These are phyloP conservation scores for Paramecium caudatum DNA, from an alignment of 73 alveolate genomes.

Conservation along the genomic window DNA sequence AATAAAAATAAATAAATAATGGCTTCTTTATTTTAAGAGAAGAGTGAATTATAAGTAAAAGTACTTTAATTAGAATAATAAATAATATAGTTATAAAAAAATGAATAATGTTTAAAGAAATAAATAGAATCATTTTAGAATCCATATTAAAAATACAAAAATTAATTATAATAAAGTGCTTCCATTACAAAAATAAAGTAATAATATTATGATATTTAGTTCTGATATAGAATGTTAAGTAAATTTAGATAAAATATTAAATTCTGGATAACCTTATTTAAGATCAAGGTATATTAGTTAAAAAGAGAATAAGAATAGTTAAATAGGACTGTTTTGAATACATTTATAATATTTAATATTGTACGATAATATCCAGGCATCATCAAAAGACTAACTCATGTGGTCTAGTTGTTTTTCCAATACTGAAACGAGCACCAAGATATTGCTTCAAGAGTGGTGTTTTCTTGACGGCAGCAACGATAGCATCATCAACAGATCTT, in stretches of 20 bases:
- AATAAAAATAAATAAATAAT: too few species aligned
- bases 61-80: not conserved
- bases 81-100: not conserved
- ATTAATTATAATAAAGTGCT: not conserved
- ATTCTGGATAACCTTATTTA: constrained; percentile 8
- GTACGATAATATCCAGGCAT: constrained; percentile 37
- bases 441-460: constrained; percentile 68
- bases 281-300: constrained; percentile 1
- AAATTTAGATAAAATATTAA: not conserved
- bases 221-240: not conserved
- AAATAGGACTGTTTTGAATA: constrained; percentile 13
- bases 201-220: not conserved
- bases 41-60: not conserved
- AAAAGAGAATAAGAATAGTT: not conserved
- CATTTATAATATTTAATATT: constrained; percentile 37
- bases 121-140: not conserved
- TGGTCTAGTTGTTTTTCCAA: constrained; percentile 73
- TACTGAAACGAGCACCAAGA: constrained; percentile 77
- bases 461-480: constrained; percentile 75
- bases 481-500: constrained; percentile 64
- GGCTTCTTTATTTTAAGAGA: too few species aligned
- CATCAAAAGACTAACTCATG: constrained; percentile 75
- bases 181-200: not conserved
- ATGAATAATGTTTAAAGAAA: not conserved
- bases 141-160: not conserved